phyloP scores from a whole-genome alignment of 148 eudicot species.

The Camellia sinensis region DNA sequence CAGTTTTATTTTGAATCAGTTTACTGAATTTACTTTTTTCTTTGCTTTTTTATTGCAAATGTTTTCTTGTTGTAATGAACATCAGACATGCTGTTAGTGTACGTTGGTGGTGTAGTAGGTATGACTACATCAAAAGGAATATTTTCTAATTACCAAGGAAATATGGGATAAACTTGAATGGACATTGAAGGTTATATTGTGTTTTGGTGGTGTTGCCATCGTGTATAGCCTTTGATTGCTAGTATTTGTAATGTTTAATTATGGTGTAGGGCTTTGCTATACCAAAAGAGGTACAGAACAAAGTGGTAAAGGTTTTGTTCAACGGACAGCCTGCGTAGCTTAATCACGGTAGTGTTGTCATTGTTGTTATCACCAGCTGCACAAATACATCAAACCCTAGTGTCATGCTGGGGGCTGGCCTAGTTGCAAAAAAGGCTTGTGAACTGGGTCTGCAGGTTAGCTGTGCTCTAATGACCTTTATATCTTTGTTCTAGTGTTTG shows the following conservation, averaged over 20 bases:
- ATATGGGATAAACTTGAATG: not conserved
- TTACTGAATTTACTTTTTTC: not conserved
- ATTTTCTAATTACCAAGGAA: not conserved
- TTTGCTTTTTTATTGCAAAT: not conserved
- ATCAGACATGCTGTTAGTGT: not conserved
- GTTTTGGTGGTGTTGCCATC: no score
- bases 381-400: constrained; percentile 71
- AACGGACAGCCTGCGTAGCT: constrained; percentile 64
- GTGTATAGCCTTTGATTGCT: not conserved
- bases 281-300: constrained; percentile 58
- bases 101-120: not conserved
- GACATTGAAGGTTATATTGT: not conserved
- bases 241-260: constrained; percentile 8
- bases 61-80: not conserved
- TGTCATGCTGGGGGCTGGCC: constrained; percentile 68
- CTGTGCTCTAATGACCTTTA: not conserved
- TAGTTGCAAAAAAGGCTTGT: constrained; percentile 60
- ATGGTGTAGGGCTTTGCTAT: constrained; percentile 54
- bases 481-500: not conserved
- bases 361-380: constrained; percentile 72
- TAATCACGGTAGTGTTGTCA: constrained; percentile 65
- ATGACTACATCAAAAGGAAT: not conserved
- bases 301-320: constrained; percentile 56
- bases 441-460: constrained; percentile 57
- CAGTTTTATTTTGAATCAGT: not conserved